Evolutionary conservation across 2,329 filamentous ascomycete species (phyloP).

Genomic region (Alternaria sp.): DNA sequence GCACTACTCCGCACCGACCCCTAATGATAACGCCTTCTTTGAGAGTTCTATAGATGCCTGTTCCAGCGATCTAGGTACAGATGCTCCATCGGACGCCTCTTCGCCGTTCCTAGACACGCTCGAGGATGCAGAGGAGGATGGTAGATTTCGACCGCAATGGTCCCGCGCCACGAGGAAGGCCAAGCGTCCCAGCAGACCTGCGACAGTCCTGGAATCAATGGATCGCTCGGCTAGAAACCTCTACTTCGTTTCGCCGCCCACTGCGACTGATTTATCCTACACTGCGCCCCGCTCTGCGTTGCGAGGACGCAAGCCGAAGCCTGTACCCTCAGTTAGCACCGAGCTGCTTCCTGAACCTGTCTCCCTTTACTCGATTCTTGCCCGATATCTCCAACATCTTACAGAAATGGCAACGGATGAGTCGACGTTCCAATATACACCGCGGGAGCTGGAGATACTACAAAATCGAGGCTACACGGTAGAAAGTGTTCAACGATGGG

Average conservation of each 20-base stretch:
- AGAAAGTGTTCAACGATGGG: conserved; percentile 32
- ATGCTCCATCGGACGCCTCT: neutral
- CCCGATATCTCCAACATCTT: conserved; percentile 28
- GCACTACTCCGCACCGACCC: neutral
- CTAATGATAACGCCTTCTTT: neutral
- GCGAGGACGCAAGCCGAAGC: neutral
- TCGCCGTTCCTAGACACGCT: neutral
- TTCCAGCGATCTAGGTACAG: neutral
- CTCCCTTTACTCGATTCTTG: conserved; percentile 35
- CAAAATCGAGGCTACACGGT: conserved; percentile 21
- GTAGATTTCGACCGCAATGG: conserved; percentile 13
- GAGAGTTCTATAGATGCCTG: neutral
- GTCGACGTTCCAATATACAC: conserved; percentile 18
- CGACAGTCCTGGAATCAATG: conserved; percentile 28
- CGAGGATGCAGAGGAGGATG: neutral
- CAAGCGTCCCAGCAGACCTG: conserved; percentile 26
- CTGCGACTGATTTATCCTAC: conserved; percentile 24
- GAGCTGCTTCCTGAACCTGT: conserved; percentile 9
- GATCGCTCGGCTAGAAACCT: conserved; percentile 20
- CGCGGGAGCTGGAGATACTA: conserved; percentile 28
- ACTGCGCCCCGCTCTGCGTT: neutral
- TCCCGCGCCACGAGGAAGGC: conserved; percentile 25
- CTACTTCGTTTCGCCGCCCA: conserved; percentile 17
- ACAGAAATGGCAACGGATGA: conserved; percentile 8
- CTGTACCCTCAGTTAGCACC: neutral